phyloP scores from a whole-genome alignment of 2,329 filamentous ascomycete genomes.

The Claviceps humidiphila region DNA sequence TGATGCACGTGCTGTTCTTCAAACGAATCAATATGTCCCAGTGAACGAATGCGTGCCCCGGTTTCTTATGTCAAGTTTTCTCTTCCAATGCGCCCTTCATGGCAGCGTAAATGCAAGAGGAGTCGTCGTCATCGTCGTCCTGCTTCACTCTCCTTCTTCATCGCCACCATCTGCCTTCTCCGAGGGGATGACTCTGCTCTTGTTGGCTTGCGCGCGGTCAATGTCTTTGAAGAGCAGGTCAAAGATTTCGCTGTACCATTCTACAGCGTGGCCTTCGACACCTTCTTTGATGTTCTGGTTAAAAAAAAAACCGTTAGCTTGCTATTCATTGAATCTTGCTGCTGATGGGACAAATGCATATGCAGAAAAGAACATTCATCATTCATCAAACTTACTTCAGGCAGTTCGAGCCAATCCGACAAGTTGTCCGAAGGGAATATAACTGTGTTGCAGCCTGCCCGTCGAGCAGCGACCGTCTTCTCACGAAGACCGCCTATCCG shows the following conservation, averaged over 20 bases:
- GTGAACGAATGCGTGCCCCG: too few relatives aligned
- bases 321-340: not conserved
- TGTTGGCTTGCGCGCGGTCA: slow-evolving; percentile 59
- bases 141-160: slow-evolving; percentile 21
- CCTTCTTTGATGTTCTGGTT: slow-evolving; percentile 92
- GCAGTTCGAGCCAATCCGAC: slow-evolving; percentile 94
- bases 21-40: too few relatives aligned
- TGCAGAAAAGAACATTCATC: too few relatives aligned
- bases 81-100: too few relatives aligned
- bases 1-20: too few relatives aligned
- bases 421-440: slow-evolving; percentile 93
- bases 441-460: slow-evolving; percentile 84
- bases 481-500: slow-evolving; percentile 88
- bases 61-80: too few relatives aligned
- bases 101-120: not conserved
- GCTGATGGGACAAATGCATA: too few relatives aligned
- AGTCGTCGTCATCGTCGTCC: not conserved
- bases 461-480: slow-evolving; percentile 90
- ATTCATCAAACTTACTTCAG: slow-evolving; percentile 57
- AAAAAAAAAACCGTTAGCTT: not conserved
- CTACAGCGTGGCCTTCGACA: slow-evolving; percentile 79
- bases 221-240: slow-evolving; percentile 76
- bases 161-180: slow-evolving; percentile 28
- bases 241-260: slow-evolving; percentile 92
- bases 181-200: slow-evolving; percentile 51